Base-by-base conservation (phyloP, 768 basidiomycete genomes). In the Lentinus tigrinus region DNA sequence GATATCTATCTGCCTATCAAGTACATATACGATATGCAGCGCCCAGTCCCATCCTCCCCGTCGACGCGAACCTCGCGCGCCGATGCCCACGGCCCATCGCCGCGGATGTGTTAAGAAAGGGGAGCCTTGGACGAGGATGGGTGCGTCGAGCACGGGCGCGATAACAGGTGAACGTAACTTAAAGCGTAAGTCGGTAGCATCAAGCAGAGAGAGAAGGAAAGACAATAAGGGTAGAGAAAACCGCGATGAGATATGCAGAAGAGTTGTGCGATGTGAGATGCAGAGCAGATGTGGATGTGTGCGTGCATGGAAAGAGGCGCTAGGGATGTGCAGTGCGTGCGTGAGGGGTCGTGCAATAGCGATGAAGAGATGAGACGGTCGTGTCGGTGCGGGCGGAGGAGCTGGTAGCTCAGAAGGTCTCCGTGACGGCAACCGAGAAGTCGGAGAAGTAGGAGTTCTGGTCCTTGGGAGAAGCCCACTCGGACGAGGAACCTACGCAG, bases 361-460 rank as follows among this genome's bases (percentile, higher is more conserved):
- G 51, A 40, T 38, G 34, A n/a, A n/a, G n/a, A 21, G 52, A 53
- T 3, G 56, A 21, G 37, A 17, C 28, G 31, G 9, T 47, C 59
- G 54, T 60, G 51, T 44, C 28, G 50, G 54, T 28, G 57, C 9
- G 53, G 13, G 26, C 36, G 44, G 52, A 13, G 54, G 46, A 38
- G 54, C 46, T 31, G 17, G 47, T 10, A 21, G 59, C 60, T 68
- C 73, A 80, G 58, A 80, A 71, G 56, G 53, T 70, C 66, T 84
- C 70, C 50, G 77, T 80, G 67, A 88, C 80, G 37, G 85, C 84
- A 55, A 85, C 74, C 8, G 85, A 85, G 72, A 89, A 86, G 69
- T 87, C 87, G 62, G 86, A 81, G 74, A 90, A 88, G 70, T 77
- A 89, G 19, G 80, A 71, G 63, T 77, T 73, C 71, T 89, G 88